phyloP scores from a whole-genome alignment of 164 flowering plant genomes.

The Annona cherimola region DNA sequence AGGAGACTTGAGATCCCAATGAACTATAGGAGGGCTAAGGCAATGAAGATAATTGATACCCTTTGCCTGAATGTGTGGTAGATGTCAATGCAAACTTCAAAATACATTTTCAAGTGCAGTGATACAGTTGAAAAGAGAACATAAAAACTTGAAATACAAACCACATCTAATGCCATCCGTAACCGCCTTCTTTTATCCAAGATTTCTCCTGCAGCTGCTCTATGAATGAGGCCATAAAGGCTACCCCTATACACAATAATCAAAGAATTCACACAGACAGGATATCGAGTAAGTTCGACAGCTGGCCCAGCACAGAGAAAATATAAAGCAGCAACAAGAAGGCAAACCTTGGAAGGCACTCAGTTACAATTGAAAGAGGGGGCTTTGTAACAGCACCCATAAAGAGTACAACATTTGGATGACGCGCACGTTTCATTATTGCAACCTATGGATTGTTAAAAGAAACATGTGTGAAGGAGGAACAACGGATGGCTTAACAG shows the following conservation, averaged over 20 bases:
- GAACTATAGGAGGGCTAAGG: slow-evolving; percentile 81
- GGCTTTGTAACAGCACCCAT: slow-evolving; percentile 98
- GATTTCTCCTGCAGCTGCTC: slow-evolving; percentile 68
- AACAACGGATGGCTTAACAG: not conserved
- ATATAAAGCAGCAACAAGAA: not conserved
- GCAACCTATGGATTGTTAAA: slow-evolving; percentile 57
- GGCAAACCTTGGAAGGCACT: slow-evolving; percentile 80
- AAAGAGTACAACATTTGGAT: slow-evolving; percentile 95
- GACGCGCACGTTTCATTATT: slow-evolving; percentile 94
- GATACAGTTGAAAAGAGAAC: not conserved
- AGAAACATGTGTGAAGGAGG: slow-evolving; percentile 1
- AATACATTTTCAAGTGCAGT: not conserved
- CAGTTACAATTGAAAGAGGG: slow-evolving; percentile 91
- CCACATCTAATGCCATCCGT: slow-evolving; percentile 98
- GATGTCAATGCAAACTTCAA: not conserved
- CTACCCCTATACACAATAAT: slow-evolving; percentile 65
- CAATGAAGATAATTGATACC: slow-evolving; percentile 91
- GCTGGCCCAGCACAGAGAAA: not conserved
- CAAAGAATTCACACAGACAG: not conserved
- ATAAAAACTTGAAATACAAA: slow-evolving; percentile 25
- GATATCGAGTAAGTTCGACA: not conserved
- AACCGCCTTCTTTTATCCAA: slow-evolving; percentile 74
- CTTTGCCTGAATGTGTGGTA: slow-evolving; percentile 59
- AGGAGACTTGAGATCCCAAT: slow-evolving; percentile 97
- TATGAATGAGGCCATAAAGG: slow-evolving; percentile 73